Evolutionary conservation across 108 stramenopile species (phyloP), one percentile per base, ranked within the genome.

Genomic region (Nitzschia sp.): DNA sequence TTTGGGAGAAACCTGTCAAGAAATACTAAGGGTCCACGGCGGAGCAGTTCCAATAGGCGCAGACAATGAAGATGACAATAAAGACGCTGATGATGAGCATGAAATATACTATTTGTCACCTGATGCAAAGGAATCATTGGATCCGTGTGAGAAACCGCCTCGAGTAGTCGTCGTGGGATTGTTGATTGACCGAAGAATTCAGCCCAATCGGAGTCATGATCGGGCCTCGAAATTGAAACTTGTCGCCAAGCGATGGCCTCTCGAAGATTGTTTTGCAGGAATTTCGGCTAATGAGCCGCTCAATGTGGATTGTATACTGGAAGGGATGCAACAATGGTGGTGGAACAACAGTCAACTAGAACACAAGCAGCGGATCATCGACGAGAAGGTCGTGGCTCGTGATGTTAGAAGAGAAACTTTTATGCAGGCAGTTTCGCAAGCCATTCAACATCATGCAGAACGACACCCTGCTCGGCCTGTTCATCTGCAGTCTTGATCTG

Each of bases 241-340:
- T 13, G 52, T 70, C 2, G 47, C 80, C 4, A 56, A 38, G 23
- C 69, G 83, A 31, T 76, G 85, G 58, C 79, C 86, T 25, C 46
- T 92, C 62, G 80, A 79, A n/a, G 28, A 9, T 2, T 60, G 84
- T 23, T 62, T 77, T 68, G 78, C 64, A 0, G 55, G 65, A 29
- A 80, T 88, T 44, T 26, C 47, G 31, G 62, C 68, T 6, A 66
- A 75, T 8, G 88, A 92, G 61, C 89, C 92, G 1, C 63, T 94
- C 30, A 94, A 94, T 81, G 85, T 91, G 9, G 92, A 94, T 62
- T 79, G 79, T 30, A 75, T 89, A 1, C 57, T 94, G 80, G 90
- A 90, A 53, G 65, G 84, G 56, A 85, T 88, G 79, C 86, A 90
- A 55, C 74, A 81, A 68, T 92, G 88, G 86, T 80, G 74, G 57